Evolutionary conservation across 768 basidiomycete species (phyloP).

Genomic region (Asterophora parasitica): DNA sequence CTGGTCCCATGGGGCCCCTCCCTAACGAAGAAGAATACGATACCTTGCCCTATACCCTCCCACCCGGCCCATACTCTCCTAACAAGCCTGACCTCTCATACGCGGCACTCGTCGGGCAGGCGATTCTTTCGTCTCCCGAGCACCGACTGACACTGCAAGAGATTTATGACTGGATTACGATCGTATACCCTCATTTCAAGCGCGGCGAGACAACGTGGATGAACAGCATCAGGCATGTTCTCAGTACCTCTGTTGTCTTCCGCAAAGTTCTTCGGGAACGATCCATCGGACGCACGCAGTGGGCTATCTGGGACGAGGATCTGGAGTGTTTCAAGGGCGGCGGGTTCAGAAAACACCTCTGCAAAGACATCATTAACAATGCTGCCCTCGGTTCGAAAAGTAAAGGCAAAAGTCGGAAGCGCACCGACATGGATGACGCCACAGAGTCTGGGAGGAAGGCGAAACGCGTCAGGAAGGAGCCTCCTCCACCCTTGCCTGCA

Average conservation of each 20-base stretch:
- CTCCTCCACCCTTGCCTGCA: conserved; percentile 17
- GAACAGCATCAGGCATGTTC: conserved; percentile 96
- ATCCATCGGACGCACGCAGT: conserved; percentile 75
- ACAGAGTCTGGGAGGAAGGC: conserved; percentile 32
- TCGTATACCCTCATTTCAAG: conserved; percentile 90
- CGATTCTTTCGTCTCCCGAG: conserved; percentile 78
- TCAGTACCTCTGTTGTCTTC: conserved; percentile 89
- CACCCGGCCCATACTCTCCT: conserved; percentile 77
- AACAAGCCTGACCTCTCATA: conserved; percentile 87
- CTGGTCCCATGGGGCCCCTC: conserved; percentile 66
- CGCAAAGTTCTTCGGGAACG: conserved; percentile 79
- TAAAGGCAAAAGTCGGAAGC: conserved; percentile 33
- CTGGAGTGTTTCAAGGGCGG: conserved; percentile 79
- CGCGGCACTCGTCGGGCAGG: conserved; percentile 93
- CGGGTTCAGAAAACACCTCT: conserved; percentile 67
- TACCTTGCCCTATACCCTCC: conserved; percentile 68
- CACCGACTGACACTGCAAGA: conserved; percentile 89
- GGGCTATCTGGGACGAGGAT: conserved; percentile 84
- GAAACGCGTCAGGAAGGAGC: conserved; percentile 45
- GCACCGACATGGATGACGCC: conserved; percentile 33
- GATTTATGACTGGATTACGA: conserved; percentile 95
- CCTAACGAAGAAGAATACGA: conserved; percentile 65
- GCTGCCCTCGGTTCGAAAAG: conserved; percentile 25
- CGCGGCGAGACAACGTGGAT: conserved; percentile 95
- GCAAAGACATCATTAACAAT: conserved; percentile 41